Evolutionary conservation across 208 protist species (phyloP), one percentile per base, ranked within the genome.

Genomic region (Trypanosoma grayi): DNA sequence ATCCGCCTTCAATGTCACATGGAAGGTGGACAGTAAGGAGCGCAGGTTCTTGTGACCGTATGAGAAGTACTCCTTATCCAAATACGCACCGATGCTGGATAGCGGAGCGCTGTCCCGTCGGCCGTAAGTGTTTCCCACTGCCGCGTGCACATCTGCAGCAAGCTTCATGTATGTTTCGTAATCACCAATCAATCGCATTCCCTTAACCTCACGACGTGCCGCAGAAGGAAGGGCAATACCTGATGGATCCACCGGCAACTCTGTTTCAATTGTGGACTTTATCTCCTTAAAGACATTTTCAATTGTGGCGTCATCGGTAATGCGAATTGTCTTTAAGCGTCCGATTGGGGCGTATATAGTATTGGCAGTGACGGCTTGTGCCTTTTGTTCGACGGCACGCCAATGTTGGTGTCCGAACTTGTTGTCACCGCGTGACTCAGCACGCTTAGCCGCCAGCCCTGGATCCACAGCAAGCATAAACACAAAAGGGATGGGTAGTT

Each of bases 1-100:
- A 63, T 95, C 89, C 14, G 81, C 77, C 59, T 95, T 95, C 2
- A 85, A 60, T 0, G 89, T 95, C 25, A 92, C 89, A 46, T 79
- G 73, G 58, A 85, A 79, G 24, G 72, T 64, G 0, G 58, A 60
- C 54, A 90, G 66, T 33, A 61, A 53, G 13, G 60, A 55, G 3
- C 70, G 59, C 11, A 59, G 46, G 40, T 69, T 78, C 16, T 68
- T 76, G 24, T 60, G 39, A 22, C 36, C 22, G 53, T 90, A 91
- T 37, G 68, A 89, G 53, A 94, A 94, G 46, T 71, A 90, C 10
- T 31, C 73, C 24, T 55, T 62, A 58, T 92, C 83, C 4, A 95
- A 59, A 67, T 93, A 90, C 27, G 83, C 81, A 34, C 74, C 79
- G 45, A 95, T 81, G 56, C 39, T 75, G 11, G 85, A 90, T 46